Conservation (phyloP, 257 asterid genomes). For the Anisodus tanguticus region DNA sequence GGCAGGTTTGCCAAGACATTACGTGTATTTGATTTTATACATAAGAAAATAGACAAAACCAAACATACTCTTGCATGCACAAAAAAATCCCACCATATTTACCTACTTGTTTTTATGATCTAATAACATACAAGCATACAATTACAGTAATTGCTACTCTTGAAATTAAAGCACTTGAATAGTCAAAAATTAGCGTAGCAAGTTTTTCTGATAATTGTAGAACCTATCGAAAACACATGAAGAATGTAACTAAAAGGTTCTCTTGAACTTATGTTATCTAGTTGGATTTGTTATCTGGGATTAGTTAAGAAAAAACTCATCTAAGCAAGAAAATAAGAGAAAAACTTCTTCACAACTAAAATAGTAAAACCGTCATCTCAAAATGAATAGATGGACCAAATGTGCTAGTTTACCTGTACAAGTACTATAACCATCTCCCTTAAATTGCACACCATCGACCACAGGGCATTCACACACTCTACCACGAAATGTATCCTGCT, state of each 20-base stretch:
- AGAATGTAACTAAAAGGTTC: background rate
- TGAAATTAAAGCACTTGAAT: background rate
- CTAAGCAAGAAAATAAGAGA: background rate
- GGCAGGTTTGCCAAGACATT: background rate
- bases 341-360: background rate
- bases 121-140: background rate
- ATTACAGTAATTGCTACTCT: background rate
- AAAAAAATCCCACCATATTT: background rate
- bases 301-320: background rate
- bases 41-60: background rate
- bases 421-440: conserved; percentile 80
- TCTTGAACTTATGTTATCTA: background rate
- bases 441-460: conserved; percentile 74
- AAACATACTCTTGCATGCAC: conserved; percentile 13
- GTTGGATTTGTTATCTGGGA: background rate
- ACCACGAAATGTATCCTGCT: conserved; percentile 83
- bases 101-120: background rate
- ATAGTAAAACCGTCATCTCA: background rate
- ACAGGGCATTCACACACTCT: conserved; percentile 84
- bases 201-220: background rate
- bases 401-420: conserved; percentile 51
- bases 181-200: background rate
- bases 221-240: background rate
- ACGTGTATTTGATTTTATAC: background rate
- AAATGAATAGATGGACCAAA: background rate